Base-by-base conservation (phyloP, 164 flowering plant genomes). In the Akebia trifoliata region DNA sequence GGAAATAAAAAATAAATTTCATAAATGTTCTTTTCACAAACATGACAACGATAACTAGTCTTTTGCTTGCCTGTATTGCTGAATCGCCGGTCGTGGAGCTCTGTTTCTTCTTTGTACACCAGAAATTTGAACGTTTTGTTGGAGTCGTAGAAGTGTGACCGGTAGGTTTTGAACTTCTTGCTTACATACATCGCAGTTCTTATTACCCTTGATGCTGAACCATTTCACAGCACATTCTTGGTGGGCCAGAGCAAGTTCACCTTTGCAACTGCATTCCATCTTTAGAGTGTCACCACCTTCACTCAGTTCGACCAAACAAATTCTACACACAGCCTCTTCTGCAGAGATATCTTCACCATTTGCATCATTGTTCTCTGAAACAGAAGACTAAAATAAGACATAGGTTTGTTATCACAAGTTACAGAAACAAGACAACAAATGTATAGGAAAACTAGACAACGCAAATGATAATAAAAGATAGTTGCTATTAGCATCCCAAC, bases 181-280 rank as follows among this genome's bases (percentile, higher is more conserved):
- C 58, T 83, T 86, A 67, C 99, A 93, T 39, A 93, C 84, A 46
- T 93, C 97, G 65, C 99, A 93, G 47, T 75, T 90, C 69, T 81
- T 93, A 78, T 84, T 90, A 30, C 99, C 99, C 69, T 83, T 90
- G 57, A 93, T 78, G 74, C 83, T 79, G 64, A 93, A 93, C 99
- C 99, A 93, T 78, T 87, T 93, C n/a, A 93, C 50, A 17, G 95
- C 96, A 74, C 99, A 93, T 40, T 84, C 96, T 71, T 83, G 75
- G 75, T 93, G 99, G 48, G 98, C 95, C 57, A 93, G 77, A 65
- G 94, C 88, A 59, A 93, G 92, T 73, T 85, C 98, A 4, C 99
- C 99, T 80, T 80, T 93, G 82, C 99, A 93, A 72, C 90, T 81
- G 71, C 98, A 93, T 58, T 93, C 97, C 85, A 93, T 65, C 78